Conservation (phyloP, 495 filamentous ascomycete genomes). For the Tricharina praecox region DNA sequence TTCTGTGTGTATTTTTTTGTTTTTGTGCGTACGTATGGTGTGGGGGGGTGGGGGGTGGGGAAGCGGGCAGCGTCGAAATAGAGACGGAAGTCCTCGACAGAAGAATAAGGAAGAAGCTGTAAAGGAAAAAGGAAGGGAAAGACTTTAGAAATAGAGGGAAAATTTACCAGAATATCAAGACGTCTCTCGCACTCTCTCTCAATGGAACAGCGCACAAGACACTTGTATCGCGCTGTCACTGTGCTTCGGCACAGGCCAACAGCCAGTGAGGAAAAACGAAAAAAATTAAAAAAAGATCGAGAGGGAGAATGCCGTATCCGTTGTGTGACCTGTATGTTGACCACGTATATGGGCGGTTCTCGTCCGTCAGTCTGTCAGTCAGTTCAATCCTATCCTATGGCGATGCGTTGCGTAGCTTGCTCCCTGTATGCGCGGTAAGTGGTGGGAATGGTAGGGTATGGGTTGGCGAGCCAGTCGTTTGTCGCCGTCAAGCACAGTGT, state of each 20-base stretch:
- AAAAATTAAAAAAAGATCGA: too few relatives aligned
- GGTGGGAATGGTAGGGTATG: too few relatives aligned
- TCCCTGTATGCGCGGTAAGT: too few relatives aligned
- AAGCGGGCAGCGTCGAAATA: background rate
- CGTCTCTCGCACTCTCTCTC: slow-evolving; percentile 1
- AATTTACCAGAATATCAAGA: background rate
- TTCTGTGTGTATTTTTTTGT: background rate
- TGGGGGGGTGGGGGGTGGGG: too few relatives aligned
- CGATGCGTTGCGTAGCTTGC: slow-evolving; percentile 1
- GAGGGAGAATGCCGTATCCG: background rate
- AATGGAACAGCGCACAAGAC: slow-evolving; percentile 5
- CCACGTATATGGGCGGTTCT: slow-evolving; percentile 1
- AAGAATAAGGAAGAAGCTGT: background rate
- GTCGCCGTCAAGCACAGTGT: background rate
- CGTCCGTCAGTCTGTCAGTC: background rate
- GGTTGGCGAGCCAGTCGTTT: too few relatives aligned
- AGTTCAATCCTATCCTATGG: slow-evolving; percentile 1
- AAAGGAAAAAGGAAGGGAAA: background rate
- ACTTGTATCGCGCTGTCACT: background rate
- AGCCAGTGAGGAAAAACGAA: background rate
- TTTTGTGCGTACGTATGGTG: too few relatives aligned
- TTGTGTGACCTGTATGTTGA: slow-evolving; percentile 5
- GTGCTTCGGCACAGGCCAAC: background rate
- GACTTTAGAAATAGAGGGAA: background rate
- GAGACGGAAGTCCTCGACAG: background rate